phyloP scores from a whole-genome alignment of 176 grass and related monocot species.

The Saccharum officinarum region DNA sequence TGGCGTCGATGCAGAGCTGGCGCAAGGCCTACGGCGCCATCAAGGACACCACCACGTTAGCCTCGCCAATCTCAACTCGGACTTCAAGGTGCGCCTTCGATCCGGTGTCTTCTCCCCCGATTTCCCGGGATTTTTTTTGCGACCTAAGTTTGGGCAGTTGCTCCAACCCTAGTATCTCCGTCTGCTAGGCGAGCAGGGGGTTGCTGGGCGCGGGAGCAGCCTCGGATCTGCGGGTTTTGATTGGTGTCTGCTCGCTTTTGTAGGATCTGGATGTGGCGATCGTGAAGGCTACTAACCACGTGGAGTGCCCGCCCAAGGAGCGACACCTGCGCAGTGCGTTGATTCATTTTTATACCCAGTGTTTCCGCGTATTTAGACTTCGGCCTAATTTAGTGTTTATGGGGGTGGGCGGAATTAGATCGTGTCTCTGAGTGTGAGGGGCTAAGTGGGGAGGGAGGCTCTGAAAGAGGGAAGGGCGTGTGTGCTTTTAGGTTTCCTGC shows the following conservation, averaged over 20 bases:
- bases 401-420: constrained; percentile 34
- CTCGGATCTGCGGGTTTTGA: constrained; percentile 51
- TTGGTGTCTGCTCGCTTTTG: constrained; percentile 27
- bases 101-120: background rate
- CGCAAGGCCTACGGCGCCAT: constrained; percentile 96
- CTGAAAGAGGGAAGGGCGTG: background rate
- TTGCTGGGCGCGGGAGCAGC: background rate
- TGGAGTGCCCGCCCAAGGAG: constrained; percentile 93
- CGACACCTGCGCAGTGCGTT: constrained; percentile 90
- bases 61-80: constrained; percentile 92
- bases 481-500: background rate
- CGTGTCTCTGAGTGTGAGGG: constrained; percentile 28
- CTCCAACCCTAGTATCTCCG: background rate
- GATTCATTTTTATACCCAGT: constrained; percentile 26
- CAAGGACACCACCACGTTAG: constrained; percentile 96
- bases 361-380: constrained; percentile 5
- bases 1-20: constrained; percentile 95
- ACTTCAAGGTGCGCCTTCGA: constrained; percentile 75
- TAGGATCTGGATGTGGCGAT: constrained; percentile 99
- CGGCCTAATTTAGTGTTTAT: constrained; percentile 36
- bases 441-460: background rate
- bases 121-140: background rate
- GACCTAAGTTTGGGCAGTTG: constrained; percentile 14
- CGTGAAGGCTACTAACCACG: constrained; percentile 97
- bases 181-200: background rate